A percentile compares a stretch with the other conserved stretches of the same genome.
These are phyloP conservation scores for Boletus holoroseus DNA, from an alignment of 1,284 basidiomycete species.

Conservation along the genomic window DNA sequence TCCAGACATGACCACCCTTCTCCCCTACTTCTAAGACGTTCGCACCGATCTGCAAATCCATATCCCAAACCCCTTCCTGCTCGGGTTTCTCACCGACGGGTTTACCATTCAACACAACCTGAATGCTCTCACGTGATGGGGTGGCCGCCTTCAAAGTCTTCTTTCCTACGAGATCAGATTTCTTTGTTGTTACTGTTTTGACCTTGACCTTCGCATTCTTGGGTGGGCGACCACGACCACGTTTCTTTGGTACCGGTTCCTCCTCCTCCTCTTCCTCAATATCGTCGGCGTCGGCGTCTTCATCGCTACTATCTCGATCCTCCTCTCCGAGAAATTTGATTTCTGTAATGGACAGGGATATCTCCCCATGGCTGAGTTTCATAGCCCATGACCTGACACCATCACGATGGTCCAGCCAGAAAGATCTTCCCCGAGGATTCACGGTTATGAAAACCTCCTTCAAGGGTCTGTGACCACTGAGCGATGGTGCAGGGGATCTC, in stretches of 20 bases:
- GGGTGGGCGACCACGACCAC: constrained; percentile 32
- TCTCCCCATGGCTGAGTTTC: constrained; percentile 51
- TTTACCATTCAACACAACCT: constrained; percentile 49
- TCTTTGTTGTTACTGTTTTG: constrained; percentile 26
- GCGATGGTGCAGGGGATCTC: constrained; percentile 43
- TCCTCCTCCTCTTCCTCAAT: constrained; percentile 39
- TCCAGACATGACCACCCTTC: constrained; percentile 60
- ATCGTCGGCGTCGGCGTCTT: constrained; percentile 39
- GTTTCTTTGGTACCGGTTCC: constrained; percentile 36
- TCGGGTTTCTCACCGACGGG: constrained; percentile 40
- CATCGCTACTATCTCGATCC: constrained; percentile 45
- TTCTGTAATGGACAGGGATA: constrained; percentile 45
- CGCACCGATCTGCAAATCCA: constrained; percentile 48
- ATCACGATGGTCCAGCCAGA: constrained; percentile 54
- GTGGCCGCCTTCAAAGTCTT: constrained; percentile 31
- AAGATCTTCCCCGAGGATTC: constrained; percentile 51
- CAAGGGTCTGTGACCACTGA: constrained; percentile 42
- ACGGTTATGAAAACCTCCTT: constrained; percentile 48
- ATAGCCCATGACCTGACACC: constrained; percentile 66
- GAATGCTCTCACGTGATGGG: constrained; percentile 43
- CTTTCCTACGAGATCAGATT: constrained; percentile 31
- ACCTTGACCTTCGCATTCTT: constrained; percentile 34
- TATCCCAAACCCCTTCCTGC: constrained; percentile 46
- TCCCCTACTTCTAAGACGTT: constrained; percentile 67
- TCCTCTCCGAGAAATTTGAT: constrained; percentile 47